A percentile compares a stretch with the other conserved stretches of the same genome.
phyloP scores from a whole-genome alignment of 1,139 yeast species.

The Entelexis paramagnoliae region DNA sequence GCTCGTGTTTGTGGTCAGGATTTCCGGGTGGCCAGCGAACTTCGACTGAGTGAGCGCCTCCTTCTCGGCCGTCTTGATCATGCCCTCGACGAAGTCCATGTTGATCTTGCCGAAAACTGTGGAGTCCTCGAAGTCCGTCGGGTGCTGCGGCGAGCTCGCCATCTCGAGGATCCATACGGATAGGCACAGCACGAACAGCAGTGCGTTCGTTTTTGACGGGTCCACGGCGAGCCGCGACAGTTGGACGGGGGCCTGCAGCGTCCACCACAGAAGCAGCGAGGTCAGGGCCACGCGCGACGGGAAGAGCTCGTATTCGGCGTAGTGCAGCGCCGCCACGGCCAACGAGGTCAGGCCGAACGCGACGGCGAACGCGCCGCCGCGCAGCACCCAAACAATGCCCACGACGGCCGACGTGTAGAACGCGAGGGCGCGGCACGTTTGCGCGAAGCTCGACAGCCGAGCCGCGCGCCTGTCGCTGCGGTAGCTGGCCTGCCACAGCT shows the following conservation, averaged over 20 bases:
- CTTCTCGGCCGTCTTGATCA: conserved; percentile 9
- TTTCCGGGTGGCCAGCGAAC: conserved; percentile 9
- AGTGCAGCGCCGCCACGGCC: not conserved
- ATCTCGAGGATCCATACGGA: not conserved
- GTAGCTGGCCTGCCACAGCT: conserved; percentile 1
- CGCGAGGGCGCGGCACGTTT: not conserved
- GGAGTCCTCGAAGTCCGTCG: conserved; percentile 13
- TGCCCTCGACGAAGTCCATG: conserved; percentile 10
- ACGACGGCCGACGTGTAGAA: not conserved
- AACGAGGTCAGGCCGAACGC: not conserved
- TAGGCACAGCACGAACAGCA: not conserved
- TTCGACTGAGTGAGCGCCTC: conserved; percentile 6
- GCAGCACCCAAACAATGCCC: not conserved
- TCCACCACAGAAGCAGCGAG: conserved; percentile 8
- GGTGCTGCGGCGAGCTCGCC: conserved; percentile 7
- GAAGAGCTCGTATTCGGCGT: conserved; percentile 1
- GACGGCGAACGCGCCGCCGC: not conserved
- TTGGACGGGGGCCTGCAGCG: not conserved
- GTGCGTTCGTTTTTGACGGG: not conserved
- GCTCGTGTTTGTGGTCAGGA: not conserved
- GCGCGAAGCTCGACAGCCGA: not conserved
- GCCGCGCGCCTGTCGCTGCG: not conserved
- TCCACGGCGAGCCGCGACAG: not conserved
- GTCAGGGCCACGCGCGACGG: conserved; percentile 6
- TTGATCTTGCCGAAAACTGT: conserved; percentile 18